These are phyloP conservation scores for Claviceps pazoutovae DNA, from an alignment of 2,329 filamentous ascomycete genomes.

Conservation along the genomic window DNA sequence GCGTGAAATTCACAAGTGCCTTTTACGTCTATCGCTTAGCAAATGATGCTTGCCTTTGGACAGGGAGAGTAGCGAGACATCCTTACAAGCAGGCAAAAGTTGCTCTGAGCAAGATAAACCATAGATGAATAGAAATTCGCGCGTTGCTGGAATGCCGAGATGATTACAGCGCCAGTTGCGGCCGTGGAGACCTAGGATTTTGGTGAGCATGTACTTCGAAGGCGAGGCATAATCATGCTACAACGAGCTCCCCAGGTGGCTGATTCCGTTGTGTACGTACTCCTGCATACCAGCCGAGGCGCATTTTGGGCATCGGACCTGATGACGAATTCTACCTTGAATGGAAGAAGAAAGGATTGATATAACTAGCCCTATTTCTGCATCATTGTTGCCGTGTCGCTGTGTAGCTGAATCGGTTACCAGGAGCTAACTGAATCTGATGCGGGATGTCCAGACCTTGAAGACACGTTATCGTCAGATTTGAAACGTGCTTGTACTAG, in stretches of 20 bases:
- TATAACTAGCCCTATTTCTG: neutral
- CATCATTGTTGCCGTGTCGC: conserved; percentile 1
- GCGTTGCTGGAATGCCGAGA: conserved; percentile 86
- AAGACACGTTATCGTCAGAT: conserved; percentile 5
- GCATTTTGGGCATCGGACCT: conserved; percentile 32
- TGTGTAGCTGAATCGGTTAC: neutral
- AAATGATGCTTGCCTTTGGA: neutral
- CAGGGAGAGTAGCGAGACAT: conserved; percentile 2
- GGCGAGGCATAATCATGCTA: neutral
- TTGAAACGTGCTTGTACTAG: neutral
- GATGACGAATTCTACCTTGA: neutral
- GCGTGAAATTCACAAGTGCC: conserved; percentile 83
- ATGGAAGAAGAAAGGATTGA: neutral
- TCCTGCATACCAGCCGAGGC: conserved; percentile 46
- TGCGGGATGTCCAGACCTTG: neutral
- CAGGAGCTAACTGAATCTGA: neutral
- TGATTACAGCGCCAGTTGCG: conserved; percentile 68
- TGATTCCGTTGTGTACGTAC: conserved; percentile 27
- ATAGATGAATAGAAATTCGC: conserved; percentile 98
- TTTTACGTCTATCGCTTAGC: conserved; percentile 20
- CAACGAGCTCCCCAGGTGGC: neutral
- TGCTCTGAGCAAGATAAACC: conserved; percentile 93
- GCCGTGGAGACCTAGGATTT: conserved; percentile 57
- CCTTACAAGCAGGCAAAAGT: conserved; percentile 77
- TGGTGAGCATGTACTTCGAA: conserved; percentile 10